A percentile compares a stretch with the other conserved stretches of the same genome.
Conservation (phyloP, 345 rosid species). For the Aquilaria yunnanensis region DNA sequence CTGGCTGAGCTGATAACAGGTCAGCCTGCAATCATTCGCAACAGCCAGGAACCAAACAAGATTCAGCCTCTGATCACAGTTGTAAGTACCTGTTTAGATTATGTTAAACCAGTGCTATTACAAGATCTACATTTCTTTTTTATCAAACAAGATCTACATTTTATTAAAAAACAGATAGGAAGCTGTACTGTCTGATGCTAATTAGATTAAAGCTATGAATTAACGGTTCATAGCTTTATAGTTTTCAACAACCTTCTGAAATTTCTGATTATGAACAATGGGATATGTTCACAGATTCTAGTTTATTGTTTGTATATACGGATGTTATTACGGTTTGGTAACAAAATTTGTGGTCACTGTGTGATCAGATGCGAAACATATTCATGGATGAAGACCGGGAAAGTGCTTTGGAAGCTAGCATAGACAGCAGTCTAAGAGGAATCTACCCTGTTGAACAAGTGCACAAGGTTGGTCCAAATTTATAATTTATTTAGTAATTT, state of each 20-base stretch:
- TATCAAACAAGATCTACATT: background rate
- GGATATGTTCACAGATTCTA: background rate
- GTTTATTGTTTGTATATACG: background rate
- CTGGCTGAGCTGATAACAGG: slow-evolving; percentile 38
- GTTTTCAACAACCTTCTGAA: background rate
- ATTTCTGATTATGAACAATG: background rate
- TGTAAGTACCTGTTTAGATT: slow-evolving; percentile 20
- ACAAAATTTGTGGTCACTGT: background rate
- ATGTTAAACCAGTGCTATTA: background rate
- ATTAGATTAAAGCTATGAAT: too few relatives aligned
- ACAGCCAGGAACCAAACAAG: slow-evolving; percentile 20
- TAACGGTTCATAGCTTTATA: background rate
- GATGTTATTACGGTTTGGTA: background rate
- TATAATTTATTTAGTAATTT: background rate
- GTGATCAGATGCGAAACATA: slow-evolving; percentile 18
- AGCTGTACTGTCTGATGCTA: too few relatives aligned
- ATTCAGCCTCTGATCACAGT: slow-evolving; percentile 14
- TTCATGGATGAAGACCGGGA: slow-evolving; percentile 15
- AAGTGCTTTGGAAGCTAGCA: slow-evolving; percentile 17
- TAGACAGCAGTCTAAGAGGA: slow-evolving; percentile 22
- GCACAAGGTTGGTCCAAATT: slow-evolving; percentile 19
- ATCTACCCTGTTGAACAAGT: slow-evolving; percentile 30
- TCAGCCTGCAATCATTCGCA: slow-evolving; percentile 20
- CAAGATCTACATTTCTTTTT: too few relatives aligned
- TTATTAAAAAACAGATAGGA: too few relatives aligned